phyloP scores from a whole-genome alignment of 345 rosid genomes.

The Eucalyptus curtisii region DNA sequence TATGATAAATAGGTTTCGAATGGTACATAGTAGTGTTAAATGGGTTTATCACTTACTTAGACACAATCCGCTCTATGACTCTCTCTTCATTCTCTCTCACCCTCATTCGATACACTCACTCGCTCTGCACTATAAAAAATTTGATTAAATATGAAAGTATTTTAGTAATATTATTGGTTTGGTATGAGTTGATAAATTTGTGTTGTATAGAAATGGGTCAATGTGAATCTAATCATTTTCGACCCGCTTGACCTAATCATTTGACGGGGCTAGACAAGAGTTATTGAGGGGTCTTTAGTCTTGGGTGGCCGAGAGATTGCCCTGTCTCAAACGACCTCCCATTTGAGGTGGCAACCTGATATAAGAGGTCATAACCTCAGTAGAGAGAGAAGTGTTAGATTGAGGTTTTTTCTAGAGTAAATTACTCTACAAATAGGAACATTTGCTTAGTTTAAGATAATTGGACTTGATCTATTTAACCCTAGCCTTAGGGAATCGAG shows the following conservation, averaged over 20 bases:
- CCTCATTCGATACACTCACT: too few relatives aligned
- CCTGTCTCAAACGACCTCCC: not conserved
- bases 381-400: not conserved
- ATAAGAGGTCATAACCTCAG: not conserved
- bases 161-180: too few relatives aligned
- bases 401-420: not conserved
- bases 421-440: not conserved
- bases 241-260: too few relatives aligned
- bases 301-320: not conserved
- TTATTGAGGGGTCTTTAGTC: not conserved
- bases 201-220: too few relatives aligned
- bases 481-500: not conserved
- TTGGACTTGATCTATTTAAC: not conserved
- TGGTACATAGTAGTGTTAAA: too few relatives aligned
- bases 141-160: too few relatives aligned
- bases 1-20: too few relatives aligned
- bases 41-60: too few relatives aligned
- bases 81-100: too few relatives aligned
- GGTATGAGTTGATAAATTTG: too few relatives aligned
- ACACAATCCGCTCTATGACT: too few relatives aligned
- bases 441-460: not conserved
- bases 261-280: not conserved
- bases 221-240: too few relatives aligned
- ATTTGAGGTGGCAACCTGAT: not conserved
- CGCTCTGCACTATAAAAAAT: fast-evolving